Base-by-base conservation (phyloP, 768 basidiomycete species). In the Macrolepiota albuminosa region DNA sequence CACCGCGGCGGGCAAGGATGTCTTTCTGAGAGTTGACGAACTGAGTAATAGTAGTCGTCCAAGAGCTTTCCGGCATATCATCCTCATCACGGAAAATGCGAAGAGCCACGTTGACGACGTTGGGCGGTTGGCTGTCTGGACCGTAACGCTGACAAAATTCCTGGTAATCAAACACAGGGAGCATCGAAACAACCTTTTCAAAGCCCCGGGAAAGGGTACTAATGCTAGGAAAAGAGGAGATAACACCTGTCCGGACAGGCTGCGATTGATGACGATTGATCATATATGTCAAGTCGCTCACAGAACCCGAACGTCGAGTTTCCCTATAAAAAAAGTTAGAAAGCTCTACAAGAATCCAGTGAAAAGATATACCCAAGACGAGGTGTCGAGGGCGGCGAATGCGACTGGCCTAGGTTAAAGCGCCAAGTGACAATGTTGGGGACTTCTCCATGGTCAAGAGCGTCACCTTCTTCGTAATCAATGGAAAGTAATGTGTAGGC, bases 221-320 rank as follows among this genome's bases (percentile, higher is more conserved):
- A 53, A 93, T 72, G 71, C 88, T 87, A 54, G 88, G 86, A 83
- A 93, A 98, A 2, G 95, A 93, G 36, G 94, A 88, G 65, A 98
- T 91, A 33, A 90, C 90, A 64, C 97, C 97, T 63, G 84, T 90
- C 49, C 97, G 90, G 42, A 91, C 75, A 26, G 97, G 96, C 69
- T 98, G 94, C 6, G 88, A 83, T 71, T 94, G 90, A 70, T 89
- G 86, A 63, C 85, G 86, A 69, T 78, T 86, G 73, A 98, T 93
- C 74, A 98, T 81, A 73, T 95, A 98, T 49, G 89, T 93, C 64
- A 99, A 78, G 71, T 99, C 97, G 67, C 94, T 96, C 68, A 98
- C 95, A 18, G 95, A 97, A 21, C 88, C 95, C 60, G 93, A 86
- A 62, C 97, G 86, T 58, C 83, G 85, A 67, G 84, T 77, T 67